These are phyloP conservation scores for Plasmopara muralis DNA, from an alignment of 352 stramenopile species.

Conservation along the genomic window DNA sequence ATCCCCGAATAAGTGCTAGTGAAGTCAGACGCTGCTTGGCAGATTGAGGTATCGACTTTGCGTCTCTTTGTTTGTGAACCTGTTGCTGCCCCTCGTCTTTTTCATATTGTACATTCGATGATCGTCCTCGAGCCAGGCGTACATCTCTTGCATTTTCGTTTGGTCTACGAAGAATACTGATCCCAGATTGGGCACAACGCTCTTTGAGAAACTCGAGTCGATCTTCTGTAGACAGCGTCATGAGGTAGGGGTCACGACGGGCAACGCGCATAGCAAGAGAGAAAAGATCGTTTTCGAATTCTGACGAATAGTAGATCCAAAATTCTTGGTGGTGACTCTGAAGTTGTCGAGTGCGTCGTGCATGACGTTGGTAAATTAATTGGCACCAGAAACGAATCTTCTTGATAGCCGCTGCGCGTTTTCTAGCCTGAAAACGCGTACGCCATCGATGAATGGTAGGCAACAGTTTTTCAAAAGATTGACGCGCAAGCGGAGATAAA, in stretches of 20 bases:
- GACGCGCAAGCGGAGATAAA: conserved; percentile 28
- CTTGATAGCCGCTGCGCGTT: conserved; percentile 58
- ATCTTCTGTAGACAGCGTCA: conserved; percentile 35
- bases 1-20: conserved; percentile 45
- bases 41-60: conserved; percentile 13
- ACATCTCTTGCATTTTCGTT: conserved; percentile 15
- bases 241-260: conserved; percentile 59
- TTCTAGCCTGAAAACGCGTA: conserved; percentile 38
- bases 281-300: conserved; percentile 47
- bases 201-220: conserved; percentile 38
- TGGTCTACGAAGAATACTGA: conserved; percentile 50
- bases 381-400: conserved; percentile 79
- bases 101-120: conserved; percentile 8
- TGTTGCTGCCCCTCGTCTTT: conserved; percentile 20
- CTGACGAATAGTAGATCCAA: conserved; percentile 66
- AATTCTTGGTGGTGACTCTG: conserved; percentile 53
- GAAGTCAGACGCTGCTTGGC: conserved; percentile 1
- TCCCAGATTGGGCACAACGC: conserved; percentile 43
- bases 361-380: conserved; percentile 63
- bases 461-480: conserved; percentile 45
- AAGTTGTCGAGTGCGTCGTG: conserved; percentile 44
- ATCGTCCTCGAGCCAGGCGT: conserved; percentile 1
- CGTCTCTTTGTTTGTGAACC: conserved; percentile 14
- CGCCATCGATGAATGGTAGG: conserved; percentile 52
- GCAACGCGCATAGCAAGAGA: conserved; percentile 43